Conservation (phyloP, 805 yeast genomes). For the Candida awuae region DNA sequence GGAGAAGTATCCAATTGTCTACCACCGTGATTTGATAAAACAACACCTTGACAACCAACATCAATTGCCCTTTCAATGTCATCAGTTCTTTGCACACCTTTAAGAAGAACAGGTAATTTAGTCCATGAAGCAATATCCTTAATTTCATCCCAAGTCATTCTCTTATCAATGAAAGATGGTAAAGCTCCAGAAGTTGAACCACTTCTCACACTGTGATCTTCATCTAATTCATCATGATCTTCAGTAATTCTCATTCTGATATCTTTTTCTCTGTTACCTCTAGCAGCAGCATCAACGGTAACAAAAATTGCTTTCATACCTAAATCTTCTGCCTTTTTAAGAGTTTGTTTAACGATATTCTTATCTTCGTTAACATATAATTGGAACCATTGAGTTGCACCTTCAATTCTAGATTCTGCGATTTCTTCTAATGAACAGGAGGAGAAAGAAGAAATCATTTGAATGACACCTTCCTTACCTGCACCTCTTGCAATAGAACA, state of each 20-base stretch:
- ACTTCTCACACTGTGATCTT: conserved; percentile 45
- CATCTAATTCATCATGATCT: conserved; percentile 39
- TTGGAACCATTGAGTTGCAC: conserved; percentile 83
- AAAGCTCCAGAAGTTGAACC: conserved; percentile 85
- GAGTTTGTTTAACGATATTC: conserved; percentile 30
- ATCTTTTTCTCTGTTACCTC: conserved; percentile 79
- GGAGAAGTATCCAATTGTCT: conserved; percentile 76
- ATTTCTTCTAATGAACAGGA: conserved; percentile 85
- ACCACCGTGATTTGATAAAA: conserved; percentile 84
- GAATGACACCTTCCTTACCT: conserved; percentile 58
- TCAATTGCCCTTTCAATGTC: conserved; percentile 70
- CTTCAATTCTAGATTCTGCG: conserved; percentile 53
- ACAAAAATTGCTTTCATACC: conserved; percentile 67
- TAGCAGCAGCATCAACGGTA: conserved; percentile 88
- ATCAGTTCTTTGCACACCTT: conserved; percentile 78
- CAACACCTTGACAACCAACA: conserved; percentile 64
- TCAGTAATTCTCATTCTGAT: conserved; percentile 27
- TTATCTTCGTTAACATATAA: conserved; percentile 65
- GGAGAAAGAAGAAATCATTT: conserved; percentile 90
- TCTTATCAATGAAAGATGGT: conserved; percentile 70
- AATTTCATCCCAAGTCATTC: conserved; percentile 59
- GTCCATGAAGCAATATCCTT: conserved; percentile 47
- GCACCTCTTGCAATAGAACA: conserved; percentile 78
- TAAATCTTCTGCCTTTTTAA: conserved; percentile 17
- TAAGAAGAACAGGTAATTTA: conserved; percentile 57